Evolutionary conservation across 495 filamentous ascomycete species (phyloP).

Genomic region (Pseudomonodictys pantanalensis): DNA sequence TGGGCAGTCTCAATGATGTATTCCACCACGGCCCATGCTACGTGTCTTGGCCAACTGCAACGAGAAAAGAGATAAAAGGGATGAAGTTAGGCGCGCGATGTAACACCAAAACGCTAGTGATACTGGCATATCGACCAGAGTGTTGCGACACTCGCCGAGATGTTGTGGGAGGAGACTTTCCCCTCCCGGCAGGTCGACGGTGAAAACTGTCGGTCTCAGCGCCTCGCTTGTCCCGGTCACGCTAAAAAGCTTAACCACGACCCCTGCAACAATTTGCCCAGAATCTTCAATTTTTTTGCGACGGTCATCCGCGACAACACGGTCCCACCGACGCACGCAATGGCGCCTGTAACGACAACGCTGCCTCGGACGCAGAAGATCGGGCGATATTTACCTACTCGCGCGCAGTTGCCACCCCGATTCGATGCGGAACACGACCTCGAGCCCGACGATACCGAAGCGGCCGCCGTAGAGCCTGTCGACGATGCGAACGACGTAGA

Average conservation of each 20-base stretch:
- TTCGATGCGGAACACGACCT: background rate
- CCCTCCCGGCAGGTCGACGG: background rate
- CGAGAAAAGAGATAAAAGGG: background rate
- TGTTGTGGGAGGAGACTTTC: background rate
- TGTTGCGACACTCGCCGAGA: background rate
- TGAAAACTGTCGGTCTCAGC: background rate
- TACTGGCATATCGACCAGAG: too few species aligned
- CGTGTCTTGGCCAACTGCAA: too few species aligned
- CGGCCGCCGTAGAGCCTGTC: background rate
- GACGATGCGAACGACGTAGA: slow-evolving; percentile 3
- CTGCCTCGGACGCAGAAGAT: background rate
- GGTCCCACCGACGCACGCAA: background rate
- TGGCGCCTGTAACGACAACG: slow-evolving; percentile 16
- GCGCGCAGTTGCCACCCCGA: background rate
- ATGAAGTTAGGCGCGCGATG: background rate
- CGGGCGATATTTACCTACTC: background rate
- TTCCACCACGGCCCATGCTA: too few species aligned
- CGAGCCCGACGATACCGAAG: background rate
- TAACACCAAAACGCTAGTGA: background rate
- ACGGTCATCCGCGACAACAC: background rate
- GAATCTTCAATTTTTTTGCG: background rate
- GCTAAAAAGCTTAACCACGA: background rate
- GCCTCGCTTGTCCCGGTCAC: background rate
- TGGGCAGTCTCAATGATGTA: too few species aligned
- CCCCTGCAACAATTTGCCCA: background rate